Evolutionary conservation across 352 stramenopile species (phyloP), one percentile per base, ranked within the genome.

Genomic region (Globisporangium ultimum): DNA sequence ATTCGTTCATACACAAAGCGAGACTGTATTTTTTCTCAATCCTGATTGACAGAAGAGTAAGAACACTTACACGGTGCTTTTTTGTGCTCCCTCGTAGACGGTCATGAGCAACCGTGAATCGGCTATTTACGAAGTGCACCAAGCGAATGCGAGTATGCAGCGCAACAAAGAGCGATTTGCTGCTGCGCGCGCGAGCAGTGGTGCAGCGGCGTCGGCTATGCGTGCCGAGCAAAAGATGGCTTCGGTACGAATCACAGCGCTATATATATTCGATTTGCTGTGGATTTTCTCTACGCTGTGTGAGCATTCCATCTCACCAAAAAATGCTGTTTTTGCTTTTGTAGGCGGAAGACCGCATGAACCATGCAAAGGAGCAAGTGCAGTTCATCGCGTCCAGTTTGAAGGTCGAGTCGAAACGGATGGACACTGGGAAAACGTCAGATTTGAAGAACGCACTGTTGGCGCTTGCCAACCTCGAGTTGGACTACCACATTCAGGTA

Each of bases 101-200:
- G 86, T 95, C 20, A 91, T 95, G 75, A 81, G 76, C 64, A 95
- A 95, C 64, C 86, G 86, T 1, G 84, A 95, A 53, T 86, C 82
- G 18, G 86, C 86, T 32, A 93, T 95, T 46, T 61, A 89, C 21
- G 86, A 95, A 67, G 86, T 95, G 3, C 84, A 94, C 54, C 78
- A 93, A 80, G 84, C 86, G n/a, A 95, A 91, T 68, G 81, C 83
- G 6, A 93, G 81, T 55, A 95, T 95, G 86, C 86, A 95, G 57
- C 69, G 86, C 41, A 95, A 95, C 64, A 95, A 95, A 71, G 86
- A 95, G 60, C 75, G 84, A 0, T 95, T 95, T 64, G 86, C 86
- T 17, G 86, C 86, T 56, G 86, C 86, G 14, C 77, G 86, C 32
- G 86, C 86, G 32, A 95, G 86, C 61, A 95, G 84, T 56, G 86